phyloP scores from a whole-genome alignment of 2,329 filamentous ascomycete genomes.

The Aspergillus neotritici region DNA sequence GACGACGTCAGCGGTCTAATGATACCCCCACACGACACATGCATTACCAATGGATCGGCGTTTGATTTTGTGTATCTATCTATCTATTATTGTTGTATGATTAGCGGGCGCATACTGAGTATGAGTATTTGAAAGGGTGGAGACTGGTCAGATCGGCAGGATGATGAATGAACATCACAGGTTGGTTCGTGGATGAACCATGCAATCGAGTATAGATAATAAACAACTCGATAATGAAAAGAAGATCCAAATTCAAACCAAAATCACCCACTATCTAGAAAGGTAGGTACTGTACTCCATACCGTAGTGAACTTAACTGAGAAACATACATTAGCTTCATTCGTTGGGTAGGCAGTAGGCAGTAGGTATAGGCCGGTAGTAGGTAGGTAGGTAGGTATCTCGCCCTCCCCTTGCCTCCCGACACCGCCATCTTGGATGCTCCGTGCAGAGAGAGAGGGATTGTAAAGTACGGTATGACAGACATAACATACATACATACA shows the following conservation, averaged over 20 bases:
- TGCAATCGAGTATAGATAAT: not conserved
- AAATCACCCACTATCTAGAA: too few species aligned
- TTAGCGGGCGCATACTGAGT: slow-evolving; percentile 3
- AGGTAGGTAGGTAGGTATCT: too few species aligned
- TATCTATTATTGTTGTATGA: not conserved
- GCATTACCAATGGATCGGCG: not conserved
- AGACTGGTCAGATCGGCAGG: not conserved
- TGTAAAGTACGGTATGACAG: too few species aligned
- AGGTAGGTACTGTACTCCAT: too few species aligned
- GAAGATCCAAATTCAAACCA: not conserved
- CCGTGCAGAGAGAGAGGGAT: too few species aligned
- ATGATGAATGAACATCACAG: not conserved
- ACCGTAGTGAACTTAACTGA: too few species aligned
- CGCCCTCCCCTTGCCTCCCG: too few species aligned
- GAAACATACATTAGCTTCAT: too few species aligned
- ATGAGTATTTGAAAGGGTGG: not conserved
- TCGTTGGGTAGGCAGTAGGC: too few species aligned
- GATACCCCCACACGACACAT: slow-evolving; percentile 4
- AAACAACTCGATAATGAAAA: slow-evolving; percentile 1
- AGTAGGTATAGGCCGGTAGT: too few species aligned
- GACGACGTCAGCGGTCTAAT: not conserved
- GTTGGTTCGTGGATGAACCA: not conserved
- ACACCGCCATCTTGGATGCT: too few species aligned
- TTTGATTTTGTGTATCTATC: not conserved
- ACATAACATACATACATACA: too few species aligned